phyloP scores from a whole-genome alignment of 768 basidiomycete genomes.

The Lentinula raphanica region DNA sequence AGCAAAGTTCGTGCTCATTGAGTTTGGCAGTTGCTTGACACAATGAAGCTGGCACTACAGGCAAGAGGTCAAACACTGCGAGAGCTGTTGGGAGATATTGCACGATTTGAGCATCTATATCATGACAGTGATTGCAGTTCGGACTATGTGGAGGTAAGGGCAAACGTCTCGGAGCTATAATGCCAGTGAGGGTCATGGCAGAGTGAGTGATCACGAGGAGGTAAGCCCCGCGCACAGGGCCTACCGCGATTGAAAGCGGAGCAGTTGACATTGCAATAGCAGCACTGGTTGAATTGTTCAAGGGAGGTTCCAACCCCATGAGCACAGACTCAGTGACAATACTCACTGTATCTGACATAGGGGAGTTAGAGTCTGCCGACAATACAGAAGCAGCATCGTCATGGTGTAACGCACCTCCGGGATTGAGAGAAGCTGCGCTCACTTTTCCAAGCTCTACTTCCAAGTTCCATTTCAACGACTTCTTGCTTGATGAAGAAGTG shows the following conservation, averaged over 20 bases:
- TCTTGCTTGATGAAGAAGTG: constrained; percentile 44
- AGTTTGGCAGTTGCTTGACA: constrained; percentile 74
- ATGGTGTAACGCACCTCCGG: constrained; percentile 33
- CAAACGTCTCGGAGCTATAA: constrained; percentile 12
- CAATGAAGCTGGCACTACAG: constrained; percentile 56
- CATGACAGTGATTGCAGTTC: constrained; percentile 19
- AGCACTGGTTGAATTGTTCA: constrained; percentile 18
- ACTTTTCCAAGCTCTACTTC: constrained; percentile 67
- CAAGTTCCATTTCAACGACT: constrained; percentile 84
- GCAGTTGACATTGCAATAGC: constrained; percentile 29
- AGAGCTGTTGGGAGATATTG: constrained; percentile 54
- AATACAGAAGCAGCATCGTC: constrained; percentile 26
- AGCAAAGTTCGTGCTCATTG: constrained; percentile 69
- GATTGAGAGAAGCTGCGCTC: constrained; percentile 31
- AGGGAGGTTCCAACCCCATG: constrained; percentile 58
- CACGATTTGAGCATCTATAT: constrained; percentile 36
- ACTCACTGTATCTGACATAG: constrained; percentile 66
- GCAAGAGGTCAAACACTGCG: constrained; percentile 46
- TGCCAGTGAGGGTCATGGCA: constrained; percentile 12
- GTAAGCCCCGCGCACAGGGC: constrained; percentile 22
- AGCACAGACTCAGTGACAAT: constrained; percentile 74
- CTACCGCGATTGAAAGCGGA: constrained; percentile 49
- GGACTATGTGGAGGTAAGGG: constrained; percentile 1
- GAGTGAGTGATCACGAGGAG: constrained; percentile 13
- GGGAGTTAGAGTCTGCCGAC: constrained; percentile 18